Evolutionary conservation across 2,329 filamentous ascomycete species (phyloP), one percentile per base, ranked within the genome.

Genomic region (Pseudogymnoascus sp.): DNA sequence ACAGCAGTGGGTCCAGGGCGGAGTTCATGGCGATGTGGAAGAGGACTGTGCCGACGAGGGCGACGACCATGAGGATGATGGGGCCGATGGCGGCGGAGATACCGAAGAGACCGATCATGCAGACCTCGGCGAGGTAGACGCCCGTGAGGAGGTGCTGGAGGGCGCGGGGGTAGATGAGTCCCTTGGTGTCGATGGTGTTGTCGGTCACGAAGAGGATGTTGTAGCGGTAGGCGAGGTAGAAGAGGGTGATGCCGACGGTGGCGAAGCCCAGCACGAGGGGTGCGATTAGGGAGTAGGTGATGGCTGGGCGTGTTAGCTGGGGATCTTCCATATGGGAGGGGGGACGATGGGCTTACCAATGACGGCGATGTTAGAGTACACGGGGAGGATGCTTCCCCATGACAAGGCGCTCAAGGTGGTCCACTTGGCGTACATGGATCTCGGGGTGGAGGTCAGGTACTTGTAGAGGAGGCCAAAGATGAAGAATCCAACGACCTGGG

Each of bases 201-300:
- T 95, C 90, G 60, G 87, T 88, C 37, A 96, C 91, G 74, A 91
- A 97, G 59, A 97, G 81, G 62, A 97, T 76, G 72, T 96, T 95
- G 80, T 97, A 96, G 16, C 90, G 85, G 80, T 91, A 96, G 58
- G 92, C 90, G 61, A 93, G 78, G 73, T 96, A 95, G 75, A 96
- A 92, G 43, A 94, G 78, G 21, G 81, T 84, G 64, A 97, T 83
- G 29, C 91, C 92, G 39, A 90, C 80, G 0, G 88, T 86, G 1
- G 91, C 90, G 70, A 96, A 97, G 4, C 87, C 84, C 59, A 96
- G 81, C 61, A 96, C 87, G 10, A 97, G 78, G 0, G 92, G 93
- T 2, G 92, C 90, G 69, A 97, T 95, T 66, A 87, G 88, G 1
- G 91, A 87, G 72, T 97, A 97, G 33, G 87, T 89, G 65, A 97